Evolutionary conservation across 495 filamentous ascomycete genomes (phyloP), one percentile per base, ranked within the genome.

Genomic region (Durotheca rogersii): DNA sequence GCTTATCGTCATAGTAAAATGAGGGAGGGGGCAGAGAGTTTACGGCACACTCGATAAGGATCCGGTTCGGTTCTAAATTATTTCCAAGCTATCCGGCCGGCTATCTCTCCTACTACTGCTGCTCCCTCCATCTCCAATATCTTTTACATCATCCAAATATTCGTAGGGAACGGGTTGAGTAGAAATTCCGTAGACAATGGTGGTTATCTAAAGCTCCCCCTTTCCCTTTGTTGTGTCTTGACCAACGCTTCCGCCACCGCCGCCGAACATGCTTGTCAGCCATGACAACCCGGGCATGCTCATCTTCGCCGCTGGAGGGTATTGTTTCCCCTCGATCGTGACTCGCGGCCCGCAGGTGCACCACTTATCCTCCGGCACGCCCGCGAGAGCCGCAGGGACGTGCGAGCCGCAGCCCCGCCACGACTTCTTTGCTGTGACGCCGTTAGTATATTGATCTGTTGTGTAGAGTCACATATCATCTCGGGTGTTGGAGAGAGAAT

Each of bases 401-500:
- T 87, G 84, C 56, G 29, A 65, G 35, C 84, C 84, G 71, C 84
- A 87, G 56, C 84, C 84, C 64, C 74, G 80, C 84, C 84, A 87
- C 39, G 80, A 69, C 61, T 74, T 66, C 67, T 85, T 85, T 30
- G 79, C 84, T 87, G 41, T 48, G 20, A 41, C 14, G 1, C 9
- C 3, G 23, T 53, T 45, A 53, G 48, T 31, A 23, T 33, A 12
- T n/a, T 4, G 4, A 27, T 27, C 23, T 27, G n/a, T n/a, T n/a
- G n/a, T n/a, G n/a, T n/a, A n/a, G n/a, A n/a, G n/a, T n/a, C n/a
- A n/a, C n/a, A n/a, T n/a, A n/a, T n/a, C n/a, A n/a, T n/a, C n/a
- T n/a, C n/a, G 18, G 16, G 16, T 20, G 21, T 46, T 21, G 27
- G 19, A 14, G 18, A 23, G 25, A 27, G 9, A 27, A 27, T 4